Conservation (phyloP, 495 filamentous ascomycete genomes). For the Talaromyces stipitatus region DNA sequence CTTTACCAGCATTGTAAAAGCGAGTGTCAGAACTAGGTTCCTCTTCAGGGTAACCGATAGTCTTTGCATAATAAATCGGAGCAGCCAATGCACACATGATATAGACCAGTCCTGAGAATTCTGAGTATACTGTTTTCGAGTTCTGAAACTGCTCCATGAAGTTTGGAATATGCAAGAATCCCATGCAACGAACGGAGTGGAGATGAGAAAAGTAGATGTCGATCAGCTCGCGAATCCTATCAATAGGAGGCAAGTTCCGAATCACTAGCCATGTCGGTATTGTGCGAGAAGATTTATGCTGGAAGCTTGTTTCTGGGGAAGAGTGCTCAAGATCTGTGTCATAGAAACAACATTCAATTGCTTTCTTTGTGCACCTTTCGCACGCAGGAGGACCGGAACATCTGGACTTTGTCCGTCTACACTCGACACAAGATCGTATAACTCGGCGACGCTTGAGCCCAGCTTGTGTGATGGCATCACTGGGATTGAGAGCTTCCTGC, state of each 20-base stretch:
- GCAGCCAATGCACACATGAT: conserved; percentile 4
- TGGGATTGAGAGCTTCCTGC: not conserved
- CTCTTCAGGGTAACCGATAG: not conserved
- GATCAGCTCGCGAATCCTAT: not conserved
- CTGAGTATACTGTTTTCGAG: not conserved
- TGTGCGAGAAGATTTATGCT: not conserved
- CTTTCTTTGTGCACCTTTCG: not conserved
- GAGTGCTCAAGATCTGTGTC: not conserved
- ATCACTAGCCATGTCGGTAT: conserved; percentile 1
- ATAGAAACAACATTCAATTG: not conserved
- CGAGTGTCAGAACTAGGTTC: not conserved
- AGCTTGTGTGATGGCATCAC: not conserved
- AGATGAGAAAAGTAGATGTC: not conserved
- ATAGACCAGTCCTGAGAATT: not conserved
- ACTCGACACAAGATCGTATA: not conserved
- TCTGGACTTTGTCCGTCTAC: conserved; percentile 1
- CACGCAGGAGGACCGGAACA: not conserved
- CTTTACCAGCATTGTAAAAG: conserved; percentile 1
- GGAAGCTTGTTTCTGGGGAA: not conserved
- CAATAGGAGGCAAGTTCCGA: not conserved
- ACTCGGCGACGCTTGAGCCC: not conserved
- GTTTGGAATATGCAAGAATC: conserved; percentile 1
- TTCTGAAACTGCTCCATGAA: conserved; percentile 2
- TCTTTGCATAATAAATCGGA: not conserved
- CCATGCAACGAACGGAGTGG: conserved; percentile 1